Evolutionary conservation across 805 yeast genomes (phyloP).

Genomic region (Teunomyces gatunensis): DNA sequence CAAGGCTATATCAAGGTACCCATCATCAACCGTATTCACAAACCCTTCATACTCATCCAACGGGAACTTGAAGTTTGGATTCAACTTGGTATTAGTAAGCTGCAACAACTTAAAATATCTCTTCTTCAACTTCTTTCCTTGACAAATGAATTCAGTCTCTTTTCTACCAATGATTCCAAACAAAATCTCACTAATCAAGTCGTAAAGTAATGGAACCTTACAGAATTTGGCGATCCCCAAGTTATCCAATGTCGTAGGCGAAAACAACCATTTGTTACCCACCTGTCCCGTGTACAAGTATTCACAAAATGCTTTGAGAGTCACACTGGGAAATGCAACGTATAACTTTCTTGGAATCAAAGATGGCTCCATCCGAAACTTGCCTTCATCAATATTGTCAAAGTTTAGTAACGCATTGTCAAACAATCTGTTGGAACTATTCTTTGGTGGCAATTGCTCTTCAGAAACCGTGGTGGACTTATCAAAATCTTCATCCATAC

Average conservation of each 20-base stretch:
- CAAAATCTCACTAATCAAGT: slow-evolving; percentile 63
- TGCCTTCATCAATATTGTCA: slow-evolving; percentile 28
- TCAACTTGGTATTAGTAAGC: slow-evolving; percentile 20
- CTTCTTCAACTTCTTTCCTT: slow-evolving; percentile 37
- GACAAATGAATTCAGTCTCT: slow-evolving; percentile 49
- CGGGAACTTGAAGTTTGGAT: slow-evolving; percentile 31
- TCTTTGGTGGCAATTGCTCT: neutral
- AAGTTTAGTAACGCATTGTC: slow-evolving; percentile 30
- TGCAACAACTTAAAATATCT: slow-evolving; percentile 24
- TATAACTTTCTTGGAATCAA: slow-evolving; percentile 66
- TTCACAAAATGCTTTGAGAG: slow-evolving; percentile 67
- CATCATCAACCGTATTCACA: slow-evolving; percentile 62
- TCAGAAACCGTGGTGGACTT: neutral
- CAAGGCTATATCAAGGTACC: slow-evolving; percentile 54
- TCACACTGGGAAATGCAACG: slow-evolving; percentile 60
- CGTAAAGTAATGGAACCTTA: slow-evolving; percentile 68
- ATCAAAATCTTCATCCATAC: slow-evolving; percentile 6
- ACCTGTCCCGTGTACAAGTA: slow-evolving; percentile 78
- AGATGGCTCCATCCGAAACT: slow-evolving; percentile 53
- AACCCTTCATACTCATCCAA: slow-evolving; percentile 54
- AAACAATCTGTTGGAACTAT: slow-evolving; percentile 7
- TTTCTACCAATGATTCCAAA: slow-evolving; percentile 69
- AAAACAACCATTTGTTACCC: slow-evolving; percentile 69
- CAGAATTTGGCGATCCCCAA: slow-evolving; percentile 61
- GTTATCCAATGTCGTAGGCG: slow-evolving; percentile 66